phyloP scores from a whole-genome alignment of 116 monocot genomes.

The Posidonia oceanica region DNA sequence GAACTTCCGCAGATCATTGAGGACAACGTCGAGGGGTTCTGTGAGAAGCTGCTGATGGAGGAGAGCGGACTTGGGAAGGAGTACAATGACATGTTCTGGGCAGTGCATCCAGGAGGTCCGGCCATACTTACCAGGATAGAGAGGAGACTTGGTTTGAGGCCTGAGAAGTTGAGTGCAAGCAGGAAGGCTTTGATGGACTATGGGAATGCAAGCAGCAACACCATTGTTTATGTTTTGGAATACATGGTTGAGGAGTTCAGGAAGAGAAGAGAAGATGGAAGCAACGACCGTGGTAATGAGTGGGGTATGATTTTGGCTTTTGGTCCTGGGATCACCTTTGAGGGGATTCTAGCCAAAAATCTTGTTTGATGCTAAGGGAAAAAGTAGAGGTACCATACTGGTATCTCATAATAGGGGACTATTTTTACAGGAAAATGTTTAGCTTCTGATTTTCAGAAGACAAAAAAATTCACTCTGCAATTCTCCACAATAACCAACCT shows the following conservation, averaged over 20 bases:
- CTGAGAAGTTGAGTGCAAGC: slow-evolving; percentile 43
- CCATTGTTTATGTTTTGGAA: slow-evolving; percentile 54
- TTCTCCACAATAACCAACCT: too few relatives aligned
- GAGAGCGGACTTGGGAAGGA: slow-evolving; percentile 1
- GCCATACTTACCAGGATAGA: slow-evolving; percentile 53
- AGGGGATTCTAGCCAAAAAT: slow-evolving; percentile 43
- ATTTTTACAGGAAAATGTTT: not conserved
- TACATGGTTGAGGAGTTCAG: slow-evolving; percentile 42
- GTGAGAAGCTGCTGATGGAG: slow-evolving; percentile 30
- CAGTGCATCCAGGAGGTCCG: slow-evolving; percentile 53
- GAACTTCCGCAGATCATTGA: slow-evolving; percentile 50
- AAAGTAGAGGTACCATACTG: not conserved
- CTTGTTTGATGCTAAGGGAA: slow-evolving; percentile 2
- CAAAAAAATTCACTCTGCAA: too few relatives aligned
- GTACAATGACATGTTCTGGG: slow-evolving; percentile 49
- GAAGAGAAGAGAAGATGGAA: slow-evolving; percentile 22
- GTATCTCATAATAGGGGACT: too few relatives aligned
- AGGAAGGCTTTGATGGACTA: slow-evolving; percentile 45
- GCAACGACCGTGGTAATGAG: slow-evolving; percentile 21
- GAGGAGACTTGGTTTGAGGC: slow-evolving; percentile 31
- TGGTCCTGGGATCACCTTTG: slow-evolving; percentile 60
- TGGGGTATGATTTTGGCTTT: slow-evolving; percentile 63
- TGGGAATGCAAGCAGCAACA: slow-evolving; percentile 63
- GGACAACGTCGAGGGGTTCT: slow-evolving; percentile 39
- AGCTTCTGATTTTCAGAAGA: not conserved